phyloP scores from a whole-genome alignment of 768 basidiomycete genomes.

The Boletus barrowsii region DNA sequence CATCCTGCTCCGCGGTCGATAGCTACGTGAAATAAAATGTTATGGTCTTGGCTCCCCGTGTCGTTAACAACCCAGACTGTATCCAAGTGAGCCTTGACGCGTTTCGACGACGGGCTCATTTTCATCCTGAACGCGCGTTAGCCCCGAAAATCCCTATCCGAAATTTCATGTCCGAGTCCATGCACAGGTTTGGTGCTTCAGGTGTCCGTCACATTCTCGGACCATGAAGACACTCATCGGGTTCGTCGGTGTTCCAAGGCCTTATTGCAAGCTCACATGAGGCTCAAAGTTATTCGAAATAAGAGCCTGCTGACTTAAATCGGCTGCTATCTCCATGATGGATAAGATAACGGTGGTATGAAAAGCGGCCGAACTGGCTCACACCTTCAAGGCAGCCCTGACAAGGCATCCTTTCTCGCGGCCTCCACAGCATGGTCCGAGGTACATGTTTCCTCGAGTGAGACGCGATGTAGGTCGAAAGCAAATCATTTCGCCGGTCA shows the following conservation, averaged over 20 bases:
- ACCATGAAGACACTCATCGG: neutral
- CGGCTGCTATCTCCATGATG: no score
- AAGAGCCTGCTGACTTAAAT: neutral
- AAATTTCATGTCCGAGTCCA: neutral
- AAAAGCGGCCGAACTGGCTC: no score
- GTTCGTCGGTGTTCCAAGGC: neutral
- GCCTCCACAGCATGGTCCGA: neutral
- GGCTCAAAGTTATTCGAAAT: neutral
- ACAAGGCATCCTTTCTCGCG: neutral
- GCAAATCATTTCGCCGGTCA: neutral
- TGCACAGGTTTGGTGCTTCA: neutral
- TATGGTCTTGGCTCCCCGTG: no score
- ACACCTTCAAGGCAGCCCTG: neutral
- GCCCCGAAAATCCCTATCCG: no score
- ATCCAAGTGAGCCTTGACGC: no score
- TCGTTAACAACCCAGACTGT: no score
- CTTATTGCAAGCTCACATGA: neutral
- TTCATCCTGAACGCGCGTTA: no score
- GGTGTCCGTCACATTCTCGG: neutral
- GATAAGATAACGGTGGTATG: neutral
- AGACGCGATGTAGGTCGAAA: neutral
- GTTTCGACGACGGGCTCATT: no score
- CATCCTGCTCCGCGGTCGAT: no score
- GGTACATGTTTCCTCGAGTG: no score
- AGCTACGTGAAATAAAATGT: no score